A percentile compares a stretch with the other conserved stretches of the same genome.
Conservation (phyloP, 2,329 filamentous ascomycete genomes). For the Raffaelea albimanens region DNA sequence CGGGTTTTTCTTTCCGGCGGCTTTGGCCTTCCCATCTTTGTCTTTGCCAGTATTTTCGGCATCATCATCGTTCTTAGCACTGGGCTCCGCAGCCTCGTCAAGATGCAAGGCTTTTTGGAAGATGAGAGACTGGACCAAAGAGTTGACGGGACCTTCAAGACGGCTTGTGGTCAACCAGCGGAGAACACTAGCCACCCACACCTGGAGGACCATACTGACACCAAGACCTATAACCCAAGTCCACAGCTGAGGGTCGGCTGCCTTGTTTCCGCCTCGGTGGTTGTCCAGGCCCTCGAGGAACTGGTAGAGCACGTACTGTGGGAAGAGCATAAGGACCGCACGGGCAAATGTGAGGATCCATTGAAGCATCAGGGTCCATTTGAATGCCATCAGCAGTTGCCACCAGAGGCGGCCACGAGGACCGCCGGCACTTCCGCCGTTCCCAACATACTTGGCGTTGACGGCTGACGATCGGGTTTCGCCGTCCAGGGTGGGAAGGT, state of each 20-base stretch:
- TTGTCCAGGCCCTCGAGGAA: slow-evolving; percentile 23
- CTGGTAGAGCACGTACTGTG: slow-evolving; percentile 25
- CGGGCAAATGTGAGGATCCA: slow-evolving; percentile 22
- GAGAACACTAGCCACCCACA: slow-evolving; percentile 20
- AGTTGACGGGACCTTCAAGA: slow-evolving; percentile 21
- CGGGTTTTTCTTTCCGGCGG: neutral
- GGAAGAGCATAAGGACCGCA: slow-evolving; percentile 21
- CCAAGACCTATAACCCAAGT: slow-evolving; percentile 22
- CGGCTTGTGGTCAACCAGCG: slow-evolving; percentile 24
- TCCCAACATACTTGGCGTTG: slow-evolving; percentile 11
- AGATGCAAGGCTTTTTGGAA: slow-evolving; percentile 25
- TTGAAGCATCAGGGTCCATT: slow-evolving; percentile 19
- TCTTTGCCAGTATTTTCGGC: neutral
- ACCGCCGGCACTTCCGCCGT: slow-evolving; percentile 13
- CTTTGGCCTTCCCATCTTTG: slow-evolving; percentile 7
- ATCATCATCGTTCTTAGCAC: neutral
- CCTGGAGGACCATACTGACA: slow-evolving; percentile 21
- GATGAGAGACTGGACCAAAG: slow-evolving; percentile 23
- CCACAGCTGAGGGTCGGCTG: slow-evolving; percentile 17
- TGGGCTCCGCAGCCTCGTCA: slow-evolving; percentile 20
- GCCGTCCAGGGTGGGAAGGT: slow-evolving; percentile 22
- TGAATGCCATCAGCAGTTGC: slow-evolving; percentile 20
- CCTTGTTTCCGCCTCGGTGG: slow-evolving; percentile 8
- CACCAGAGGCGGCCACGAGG: slow-evolving; percentile 20
- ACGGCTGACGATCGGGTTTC: slow-evolving; percentile 19